Evolutionary conservation across 768 basidiomycete species (phyloP), one percentile per base, ranked within the genome.

Genomic region (Kondoa malvinella): DNA sequence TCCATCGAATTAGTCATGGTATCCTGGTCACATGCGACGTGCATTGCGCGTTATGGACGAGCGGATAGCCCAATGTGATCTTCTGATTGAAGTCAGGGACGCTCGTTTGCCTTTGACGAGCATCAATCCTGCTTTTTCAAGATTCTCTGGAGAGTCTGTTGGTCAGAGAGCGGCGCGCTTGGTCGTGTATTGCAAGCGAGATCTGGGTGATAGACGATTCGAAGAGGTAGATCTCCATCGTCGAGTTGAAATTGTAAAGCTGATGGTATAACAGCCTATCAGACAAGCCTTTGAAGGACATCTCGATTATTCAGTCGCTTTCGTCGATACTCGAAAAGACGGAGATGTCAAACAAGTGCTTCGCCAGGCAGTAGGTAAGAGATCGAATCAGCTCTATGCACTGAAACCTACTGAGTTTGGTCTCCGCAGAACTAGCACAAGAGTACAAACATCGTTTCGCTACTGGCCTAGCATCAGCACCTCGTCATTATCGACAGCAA

Each of bases 11-110:
- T 14, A 61, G 57, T 64, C 69, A 69, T 70, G 69, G 69, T 68
- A 62, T 30, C 56, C 67, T 21, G 73, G 74, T 0, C 71, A 74
- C 66, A 75, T 73, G 74, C 62, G 66, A 15, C 60, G 68, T 17
- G 74, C 72, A 0, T 33, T 75, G 65, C 70, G 72, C 34, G 69
- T 71, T 34, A 75, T 75, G 65, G 70, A 72, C 29, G 61, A 73
- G 31, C 66, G 68, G 34, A 40, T 73, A 15, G 83, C 85, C 33
- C 85, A 85, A 69, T 89, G 89, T 34, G 87, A 92, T 74, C 85
- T 97, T 66, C 88, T 97, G 64, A 86, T 99, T 70, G 94, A 99
- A 79, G 85, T 92, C 31, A 83, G 94, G 74, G 94, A 99, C 78
- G 85, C 92, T 15, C 84, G 94, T 32, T 81, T 97, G 66, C 94